Evolutionary conservation across 1,284 basidiomycete genomes (phyloP).

Genomic region (Trametes hirsuta): DNA sequence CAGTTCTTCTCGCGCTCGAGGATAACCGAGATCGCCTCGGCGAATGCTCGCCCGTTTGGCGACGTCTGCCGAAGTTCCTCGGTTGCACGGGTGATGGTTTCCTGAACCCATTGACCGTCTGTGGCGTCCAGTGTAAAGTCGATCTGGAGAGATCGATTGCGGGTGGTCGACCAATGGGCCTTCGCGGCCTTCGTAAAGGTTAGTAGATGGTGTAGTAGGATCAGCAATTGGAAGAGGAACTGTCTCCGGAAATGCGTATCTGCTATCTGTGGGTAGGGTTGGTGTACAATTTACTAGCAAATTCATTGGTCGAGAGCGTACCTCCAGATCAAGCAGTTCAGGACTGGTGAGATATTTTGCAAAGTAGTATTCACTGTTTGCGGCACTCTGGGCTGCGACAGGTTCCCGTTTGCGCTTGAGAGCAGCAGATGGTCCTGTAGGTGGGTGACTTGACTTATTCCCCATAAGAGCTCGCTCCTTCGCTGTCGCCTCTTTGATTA

Average conservation of each 20-base stretch:
- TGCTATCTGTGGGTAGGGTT: slow-evolving; percentile 59
- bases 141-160: slow-evolving; percentile 77
- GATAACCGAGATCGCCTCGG: slow-evolving; percentile 70
- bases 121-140: slow-evolving; percentile 72
- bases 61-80: slow-evolving; percentile 77
- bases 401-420: slow-evolving; percentile 70
- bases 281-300: background rate
- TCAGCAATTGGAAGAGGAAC: slow-evolving; percentile 84
- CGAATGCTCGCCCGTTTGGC: slow-evolving; percentile 73
- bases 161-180: slow-evolving; percentile 57
- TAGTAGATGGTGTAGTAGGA: slow-evolving; percentile 80
- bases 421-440: slow-evolving; percentile 40
- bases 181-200: slow-evolving; percentile 76
- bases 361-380: slow-evolving; percentile 79
- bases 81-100: slow-evolving; percentile 61
- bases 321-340: slow-evolving; percentile 86
- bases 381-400: slow-evolving; percentile 50
- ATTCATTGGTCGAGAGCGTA: slow-evolving; percentile 34
- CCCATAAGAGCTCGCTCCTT: slow-evolving; percentile 85
- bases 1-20: slow-evolving; percentile 84
- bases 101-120: slow-evolving; percentile 76
- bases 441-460: slow-evolving; percentile 46
- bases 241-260: slow-evolving; percentile 92
- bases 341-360: slow-evolving; percentile 90
- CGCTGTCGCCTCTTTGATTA: slow-evolving; percentile 81